Evolutionary conservation across 1,139 yeast genomes (phyloP), one percentile per base, ranked within the genome.

Genomic region (Kurtzmaniella quercitrusa): DNA sequence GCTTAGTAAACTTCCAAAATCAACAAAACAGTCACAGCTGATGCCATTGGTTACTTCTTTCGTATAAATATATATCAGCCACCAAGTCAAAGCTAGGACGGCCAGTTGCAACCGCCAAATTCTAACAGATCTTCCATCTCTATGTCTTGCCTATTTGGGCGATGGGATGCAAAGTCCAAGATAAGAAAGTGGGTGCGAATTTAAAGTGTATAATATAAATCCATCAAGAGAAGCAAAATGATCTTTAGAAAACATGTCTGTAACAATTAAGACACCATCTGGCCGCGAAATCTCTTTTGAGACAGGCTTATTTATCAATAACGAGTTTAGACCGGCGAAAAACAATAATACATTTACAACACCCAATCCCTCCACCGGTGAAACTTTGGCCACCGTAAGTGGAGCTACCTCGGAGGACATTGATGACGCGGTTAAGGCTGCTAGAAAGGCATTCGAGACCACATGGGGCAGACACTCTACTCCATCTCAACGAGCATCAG

Each of bases 261-360:
- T 39, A 28, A 44, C 49, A 3, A 43, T 52, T 23, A 42, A 46
- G 26, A 38, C 49, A n/a, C 53, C 53, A 12, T 38, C 45, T 17
- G 55, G 54, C 2, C 45, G 40, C 26, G 42, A 39, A 38, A 46
- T 50, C 38, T 42, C 38, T 5, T 30, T 30, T 9, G 18, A 30
- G 8, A 68, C 81, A 21, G 94, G 95, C 46, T 69, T 87, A 56
- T 87, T 85, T 72, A 84, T 87, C 62, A 82, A 85, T 70, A 83
- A 83, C 57, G 77, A 81, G 56, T 78, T 77, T 47, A 81, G 77
- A 35, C 59, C 68, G 28, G 68, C 85, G 20, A 61, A 61, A 46
- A 63, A 63, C 38, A 76, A 75, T 46, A 74, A 77, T 56, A 72
- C 79, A 22, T 74, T 81, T 49, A 73, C 68, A 44, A 80, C 76